These are phyloP conservation scores for Pleurozium schreberi DNA, from an alignment of 225 moss, liverwort and hornwort genomes.

Conservation along the genomic window DNA sequence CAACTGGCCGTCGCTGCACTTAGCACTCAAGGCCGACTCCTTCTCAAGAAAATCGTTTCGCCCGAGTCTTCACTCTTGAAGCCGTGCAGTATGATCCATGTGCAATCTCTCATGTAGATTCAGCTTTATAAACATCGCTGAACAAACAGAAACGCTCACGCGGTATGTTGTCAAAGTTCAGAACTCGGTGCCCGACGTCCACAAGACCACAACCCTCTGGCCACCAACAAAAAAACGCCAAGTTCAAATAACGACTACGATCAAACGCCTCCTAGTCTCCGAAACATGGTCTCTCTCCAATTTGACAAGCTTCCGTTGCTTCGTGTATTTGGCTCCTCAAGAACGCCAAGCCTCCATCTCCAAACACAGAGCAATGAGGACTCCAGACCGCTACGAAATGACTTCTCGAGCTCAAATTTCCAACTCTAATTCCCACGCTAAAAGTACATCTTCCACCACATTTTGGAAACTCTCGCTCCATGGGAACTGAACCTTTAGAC, in stretches of 20 bases:
- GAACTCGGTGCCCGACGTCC: background rate
- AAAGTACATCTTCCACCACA: too few relatives aligned
- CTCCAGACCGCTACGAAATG: background rate
- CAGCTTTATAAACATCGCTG: background rate
- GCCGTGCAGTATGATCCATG: slow-evolving; percentile 5
- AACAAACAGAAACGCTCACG: background rate
- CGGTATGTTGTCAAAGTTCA: background rate
- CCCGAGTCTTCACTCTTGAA: background rate
- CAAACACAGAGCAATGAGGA: background rate
- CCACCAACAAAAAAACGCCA: background rate
- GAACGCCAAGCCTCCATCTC: background rate
- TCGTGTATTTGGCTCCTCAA: background rate
- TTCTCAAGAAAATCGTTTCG: background rate
- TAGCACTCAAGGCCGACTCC: background rate
- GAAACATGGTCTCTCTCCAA: background rate
- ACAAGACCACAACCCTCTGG: background rate
- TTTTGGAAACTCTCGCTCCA: too few relatives aligned
- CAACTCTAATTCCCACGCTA: too few relatives aligned
- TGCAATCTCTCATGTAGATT: slow-evolving; percentile 21
- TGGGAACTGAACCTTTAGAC: too few relatives aligned
- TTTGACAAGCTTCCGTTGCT: too few relatives aligned
- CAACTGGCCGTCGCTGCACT: too few relatives aligned
- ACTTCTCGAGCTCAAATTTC: too few relatives aligned
- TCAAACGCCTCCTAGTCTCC: background rate
- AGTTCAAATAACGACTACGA: background rate